A percentile compares a stretch with the other conserved stretches of the same genome.
These are phyloP conservation scores for Emergomyces pasteurianus DNA, from an alignment of 2,329 filamentous ascomycete genomes.

Conservation along the genomic window DNA sequence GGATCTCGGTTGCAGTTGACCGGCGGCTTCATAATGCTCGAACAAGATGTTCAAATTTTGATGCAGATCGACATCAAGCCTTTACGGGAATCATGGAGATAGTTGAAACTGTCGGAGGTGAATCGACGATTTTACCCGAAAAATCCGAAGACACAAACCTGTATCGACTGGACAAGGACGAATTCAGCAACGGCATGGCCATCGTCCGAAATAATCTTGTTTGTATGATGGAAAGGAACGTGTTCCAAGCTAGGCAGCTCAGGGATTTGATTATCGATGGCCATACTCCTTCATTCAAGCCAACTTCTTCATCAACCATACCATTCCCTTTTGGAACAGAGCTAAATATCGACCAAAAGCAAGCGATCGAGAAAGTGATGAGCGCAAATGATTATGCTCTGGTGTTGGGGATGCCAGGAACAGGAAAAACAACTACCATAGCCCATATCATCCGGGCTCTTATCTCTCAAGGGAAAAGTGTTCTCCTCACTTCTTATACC, in stretches of 20 bases:
- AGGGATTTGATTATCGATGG: constrained; percentile 72
- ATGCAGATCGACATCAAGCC: constrained; percentile 64
- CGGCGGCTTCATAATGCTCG: constrained; percentile 78
- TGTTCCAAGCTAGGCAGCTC: constrained; percentile 58
- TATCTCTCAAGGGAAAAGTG: constrained; percentile 78
- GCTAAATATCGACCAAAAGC: constrained; percentile 78
- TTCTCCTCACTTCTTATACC: constrained; percentile 88
- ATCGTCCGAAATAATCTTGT: constrained; percentile 87
- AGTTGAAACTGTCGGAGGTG: background rate
- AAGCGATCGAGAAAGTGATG: constrained; percentile 89
- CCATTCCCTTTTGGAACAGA: constrained; percentile 49
- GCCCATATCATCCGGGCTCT: constrained; percentile 91
- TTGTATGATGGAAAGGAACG: constrained; percentile 73
- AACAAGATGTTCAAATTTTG: constrained; percentile 61
- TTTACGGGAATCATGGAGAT: constrained; percentile 92
- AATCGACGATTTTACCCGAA: constrained; percentile 15
- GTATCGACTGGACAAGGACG: constrained; percentile 91
- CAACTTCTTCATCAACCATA: constrained; percentile 21
- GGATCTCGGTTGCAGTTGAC: constrained; percentile 82
- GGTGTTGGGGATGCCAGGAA: constrained; percentile 97
- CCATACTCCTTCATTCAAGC: constrained; percentile 59
- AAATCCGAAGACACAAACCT: constrained; percentile 41
- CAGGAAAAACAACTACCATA: constrained; percentile 96
- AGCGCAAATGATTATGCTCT: constrained; percentile 88
- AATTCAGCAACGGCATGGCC: constrained; percentile 97